phyloP scores from a whole-genome alignment of 306 rosid species.

The Sicyos baderoa region DNA sequence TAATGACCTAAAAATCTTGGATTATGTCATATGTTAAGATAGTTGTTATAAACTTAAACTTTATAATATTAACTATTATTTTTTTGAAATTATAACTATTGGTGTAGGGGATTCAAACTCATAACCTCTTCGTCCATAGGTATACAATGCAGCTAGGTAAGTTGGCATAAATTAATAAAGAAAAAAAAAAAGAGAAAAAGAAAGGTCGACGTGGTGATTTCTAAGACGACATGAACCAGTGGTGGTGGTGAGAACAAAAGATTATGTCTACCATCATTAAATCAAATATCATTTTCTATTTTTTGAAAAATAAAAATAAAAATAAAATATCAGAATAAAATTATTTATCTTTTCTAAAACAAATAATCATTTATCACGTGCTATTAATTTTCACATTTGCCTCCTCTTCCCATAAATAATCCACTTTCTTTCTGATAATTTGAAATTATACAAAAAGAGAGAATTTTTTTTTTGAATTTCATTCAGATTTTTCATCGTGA shows the following conservation, averaged over 20 bases:
- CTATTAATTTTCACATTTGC: not conserved
- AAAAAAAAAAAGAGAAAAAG: not conserved
- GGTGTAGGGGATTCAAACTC: too few species aligned
- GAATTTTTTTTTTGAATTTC: too few species aligned
- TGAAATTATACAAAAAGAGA: not conserved
- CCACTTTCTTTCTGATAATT: too few species aligned
- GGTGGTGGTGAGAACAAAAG: slow-evolving; percentile 3
- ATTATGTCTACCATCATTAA: not conserved
- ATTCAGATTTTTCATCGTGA: not conserved
- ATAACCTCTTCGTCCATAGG: too few species aligned
- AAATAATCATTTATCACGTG: slow-evolving; percentile 9
- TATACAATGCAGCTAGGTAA: too few species aligned
- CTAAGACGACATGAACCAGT: not conserved
- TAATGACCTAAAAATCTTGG: too few species aligned
- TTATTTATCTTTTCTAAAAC: not conserved
- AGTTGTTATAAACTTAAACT: too few species aligned
- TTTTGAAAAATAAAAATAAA: too few species aligned
- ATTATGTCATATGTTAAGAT: too few species aligned
- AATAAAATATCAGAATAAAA: too few species aligned
- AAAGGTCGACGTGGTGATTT: not conserved
- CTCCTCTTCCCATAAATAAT: not conserved
- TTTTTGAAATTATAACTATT: too few species aligned
- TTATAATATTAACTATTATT: too few species aligned
- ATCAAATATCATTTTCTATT: not conserved
- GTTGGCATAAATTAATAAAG: not conserved